Conservation (phyloP, 768 basidiomycete species). For the Collybia sordida region DNA sequence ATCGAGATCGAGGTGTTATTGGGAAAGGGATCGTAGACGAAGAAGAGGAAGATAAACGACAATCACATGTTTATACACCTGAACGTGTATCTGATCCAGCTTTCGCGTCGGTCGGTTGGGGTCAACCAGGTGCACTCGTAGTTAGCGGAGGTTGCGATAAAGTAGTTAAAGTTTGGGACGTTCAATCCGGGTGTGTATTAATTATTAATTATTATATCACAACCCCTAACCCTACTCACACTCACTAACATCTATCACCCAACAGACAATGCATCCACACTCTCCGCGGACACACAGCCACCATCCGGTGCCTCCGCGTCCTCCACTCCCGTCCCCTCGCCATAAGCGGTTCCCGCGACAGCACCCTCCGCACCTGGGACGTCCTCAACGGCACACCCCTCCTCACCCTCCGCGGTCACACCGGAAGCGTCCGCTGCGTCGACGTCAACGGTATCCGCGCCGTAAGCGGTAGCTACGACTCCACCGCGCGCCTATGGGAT, state of each 20-base stretch:
- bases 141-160: constrained; percentile 95
- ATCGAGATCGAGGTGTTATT: constrained; percentile 6
- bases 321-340: constrained; percentile 86
- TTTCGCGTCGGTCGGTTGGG: constrained; percentile 83
- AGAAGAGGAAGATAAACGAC: neutral
- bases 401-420: constrained; percentile 73
- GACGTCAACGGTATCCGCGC: constrained; percentile 83
- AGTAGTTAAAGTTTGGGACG: constrained; percentile 90
- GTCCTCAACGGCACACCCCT: constrained; percentile 74
- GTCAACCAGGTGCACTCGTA: constrained; percentile 77
- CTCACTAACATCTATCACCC: too few relatives aligned
- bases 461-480: constrained; percentile 94
- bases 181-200: constrained; percentile 68
- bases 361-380: constrained; percentile 90
- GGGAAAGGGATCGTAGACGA: constrained; percentile 6
- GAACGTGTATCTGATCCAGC: constrained; percentile 51
- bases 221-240: constrained; percentile 1
- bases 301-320: constrained; percentile 88
- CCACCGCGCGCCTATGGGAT: constrained; percentile 86
- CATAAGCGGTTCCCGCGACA: constrained; percentile 87
- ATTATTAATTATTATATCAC: neutral
- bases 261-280: constrained; percentile 69
- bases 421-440: constrained; percentile 79
- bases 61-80: constrained; percentile 10
- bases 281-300: constrained; percentile 83